phyloP scores from a whole-genome alignment of 2,329 filamentous ascomycete species.

The Seiridium cupressi region DNA sequence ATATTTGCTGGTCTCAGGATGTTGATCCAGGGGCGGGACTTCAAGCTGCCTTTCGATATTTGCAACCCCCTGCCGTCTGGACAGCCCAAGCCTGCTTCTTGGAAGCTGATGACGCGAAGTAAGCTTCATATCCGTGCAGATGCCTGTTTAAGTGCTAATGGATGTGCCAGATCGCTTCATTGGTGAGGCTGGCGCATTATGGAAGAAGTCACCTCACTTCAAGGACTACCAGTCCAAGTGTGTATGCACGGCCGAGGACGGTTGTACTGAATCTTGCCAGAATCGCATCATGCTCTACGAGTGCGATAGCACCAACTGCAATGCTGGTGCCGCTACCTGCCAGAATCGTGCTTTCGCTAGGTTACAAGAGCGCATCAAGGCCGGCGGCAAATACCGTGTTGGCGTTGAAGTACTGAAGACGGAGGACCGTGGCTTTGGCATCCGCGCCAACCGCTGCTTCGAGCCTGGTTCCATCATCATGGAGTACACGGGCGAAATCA shows the following conservation, averaged over 20 bases:
- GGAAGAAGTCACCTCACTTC: constrained; percentile 75
- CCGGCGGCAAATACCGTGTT: constrained; percentile 82
- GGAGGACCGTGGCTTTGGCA: constrained; percentile 81
- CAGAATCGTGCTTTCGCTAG: constrained; percentile 86
- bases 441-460: constrained; percentile 87
- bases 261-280: constrained; percentile 86
- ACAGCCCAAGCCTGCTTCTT: constrained; percentile 89
- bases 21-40: constrained; percentile 72
- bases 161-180: constrained; percentile 75
- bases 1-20: constrained; percentile 75
- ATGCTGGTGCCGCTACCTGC: constrained; percentile 69
- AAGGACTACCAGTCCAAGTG: constrained; percentile 76
- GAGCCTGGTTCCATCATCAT: constrained; percentile 92
- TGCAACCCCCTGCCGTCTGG: constrained; percentile 84
- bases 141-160: background rate
- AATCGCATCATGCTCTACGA: constrained; percentile 98
- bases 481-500: constrained; percentile 97
- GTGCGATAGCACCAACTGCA: constrained; percentile 89
- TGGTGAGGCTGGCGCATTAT: constrained; percentile 75
- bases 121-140: constrained; percentile 32
- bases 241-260: constrained; percentile 72
- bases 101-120: constrained; percentile 91
- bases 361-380: constrained; percentile 70
- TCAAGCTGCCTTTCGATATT: constrained; percentile 85
- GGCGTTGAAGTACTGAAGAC: constrained; percentile 97